Percentiles rank a stretch among this genome's conserved stretches.
Evolutionary conservation across 352 stramenopile species (phyloP).

Genomic region (Globisporangium megalacanthum): DNA sequence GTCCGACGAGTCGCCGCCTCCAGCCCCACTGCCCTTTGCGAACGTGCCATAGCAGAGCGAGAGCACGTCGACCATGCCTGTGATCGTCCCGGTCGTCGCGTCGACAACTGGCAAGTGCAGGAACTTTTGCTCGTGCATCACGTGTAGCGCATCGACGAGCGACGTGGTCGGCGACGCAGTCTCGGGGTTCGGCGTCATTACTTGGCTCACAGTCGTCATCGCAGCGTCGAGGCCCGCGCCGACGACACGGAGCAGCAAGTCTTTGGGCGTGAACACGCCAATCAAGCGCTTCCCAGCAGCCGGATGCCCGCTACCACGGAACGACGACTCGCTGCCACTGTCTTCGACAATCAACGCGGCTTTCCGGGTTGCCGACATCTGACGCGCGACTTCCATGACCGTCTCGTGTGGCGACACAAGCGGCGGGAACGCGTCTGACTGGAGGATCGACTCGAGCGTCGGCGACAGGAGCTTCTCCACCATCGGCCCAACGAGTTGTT

Average conservation of each 20-base stretch:
- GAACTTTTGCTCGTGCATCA: slow-evolving; percentile 98
- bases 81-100: slow-evolving; percentile 53
- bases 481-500: slow-evolving; percentile 77
- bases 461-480: slow-evolving; percentile 84
- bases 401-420: slow-evolving; percentile 73
- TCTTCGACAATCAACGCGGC: slow-evolving; percentile 80
- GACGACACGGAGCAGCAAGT: slow-evolving; percentile 94
- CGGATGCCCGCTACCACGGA: slow-evolving; percentile 12
- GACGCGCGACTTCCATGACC: slow-evolving; percentile 80
- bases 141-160: slow-evolving; percentile 95
- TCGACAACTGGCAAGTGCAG: slow-evolving; percentile 96
- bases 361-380: slow-evolving; percentile 82
- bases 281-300: slow-evolving; percentile 77
- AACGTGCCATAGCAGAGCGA: slow-evolving; percentile 88
- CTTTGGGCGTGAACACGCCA: slow-evolving; percentile 97
- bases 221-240: slow-evolving; percentile 88
- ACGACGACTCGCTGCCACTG: slow-evolving; percentile 18
- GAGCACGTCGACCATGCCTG: slow-evolving; percentile 83
- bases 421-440: slow-evolving; percentile 70
- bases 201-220: slow-evolving; percentile 85
- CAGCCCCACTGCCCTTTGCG: slow-evolving; percentile 53
- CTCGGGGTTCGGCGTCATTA: slow-evolving; percentile 97
- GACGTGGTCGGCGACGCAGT: slow-evolving; percentile 88
- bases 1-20: slow-evolving; percentile 56
- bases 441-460: slow-evolving; percentile 76